Base-by-base conservation (phyloP, 805 yeast species). In the Groenewaldozyma tartarivorans region DNA sequence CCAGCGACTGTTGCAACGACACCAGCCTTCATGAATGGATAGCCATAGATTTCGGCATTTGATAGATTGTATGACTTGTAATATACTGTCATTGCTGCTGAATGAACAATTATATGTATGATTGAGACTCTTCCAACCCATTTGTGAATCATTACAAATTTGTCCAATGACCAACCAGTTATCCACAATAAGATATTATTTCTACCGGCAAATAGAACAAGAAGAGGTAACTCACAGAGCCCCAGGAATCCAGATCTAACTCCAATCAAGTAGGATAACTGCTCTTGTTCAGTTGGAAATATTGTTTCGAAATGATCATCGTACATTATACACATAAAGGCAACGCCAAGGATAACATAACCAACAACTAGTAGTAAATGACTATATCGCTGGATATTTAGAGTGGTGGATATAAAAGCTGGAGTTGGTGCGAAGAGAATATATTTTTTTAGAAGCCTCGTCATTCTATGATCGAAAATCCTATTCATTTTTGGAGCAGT, bases 171-270 rank as follows among this genome's bases (percentile, higher is more conserved):
- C 65, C 82, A 68, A 1, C 87, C 85, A 1, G 87, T 71, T 5
- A 79, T 41, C 53, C 61, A 62, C 45, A 72, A 72, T 51, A 81
- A 64, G 18, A 84, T 74, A 53, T 81, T 83, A 56, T 83, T 83
- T 51, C 92, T 66, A 24, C 81, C 80, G 4, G 69, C 77, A 61
- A 82, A 90, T 43, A 71, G 60, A 60, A 79, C 77, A 2, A 52
- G 37, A 33, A 56, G 47, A 11, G 55, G 58, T 1, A 64, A 41
- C 52, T 73, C 60, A 5, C 35, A 30, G 42, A 71, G 11, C 1
- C 42, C 42, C 5, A 47, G 3, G 11, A 40, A 38, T 3, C 40
- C 27, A 36, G 52, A 55, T 13, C 52, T 33, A 4, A 40, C 41
- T 39, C 58, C 68, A 3, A 67, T 37, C 2, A 65, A 61, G 45